Evolutionary conservation across 805 yeast genomes (phyloP).

Genomic region (Zygosaccharomyces kombuchaensis): DNA sequence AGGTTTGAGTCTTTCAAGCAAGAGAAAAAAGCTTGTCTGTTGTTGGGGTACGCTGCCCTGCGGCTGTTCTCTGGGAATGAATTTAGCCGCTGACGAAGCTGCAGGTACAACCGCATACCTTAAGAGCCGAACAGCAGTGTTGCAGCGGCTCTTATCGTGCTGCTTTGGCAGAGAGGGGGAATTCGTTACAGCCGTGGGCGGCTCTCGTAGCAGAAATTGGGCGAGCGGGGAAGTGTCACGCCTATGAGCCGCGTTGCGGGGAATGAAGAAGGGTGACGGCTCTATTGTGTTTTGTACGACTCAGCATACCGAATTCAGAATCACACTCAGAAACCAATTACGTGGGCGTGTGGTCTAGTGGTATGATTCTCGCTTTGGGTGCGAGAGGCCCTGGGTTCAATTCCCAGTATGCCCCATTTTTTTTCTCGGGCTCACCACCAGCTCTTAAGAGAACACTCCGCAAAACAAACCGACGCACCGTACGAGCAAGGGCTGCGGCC

Average conservation of each 20-base stretch:
- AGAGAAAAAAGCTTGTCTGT: neutral
- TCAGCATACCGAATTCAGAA: too few species aligned
- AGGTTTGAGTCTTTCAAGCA: neutral
- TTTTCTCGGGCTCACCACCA: too few species aligned
- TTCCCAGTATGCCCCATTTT: conserved; percentile 41
- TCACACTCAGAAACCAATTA: too few species aligned
- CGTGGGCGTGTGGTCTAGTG: conserved; percentile 34
- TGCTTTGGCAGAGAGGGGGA: too few species aligned
- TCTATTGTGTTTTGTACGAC: too few species aligned
- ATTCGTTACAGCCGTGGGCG: too few species aligned
- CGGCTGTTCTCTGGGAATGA: neutral
- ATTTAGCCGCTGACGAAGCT: neutral
- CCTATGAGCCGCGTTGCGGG: conserved; percentile 1
- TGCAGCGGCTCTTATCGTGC: too few species aligned
- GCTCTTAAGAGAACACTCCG: too few species aligned
- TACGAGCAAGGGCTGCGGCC: too few species aligned
- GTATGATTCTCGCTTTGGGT: conserved; percentile 37
- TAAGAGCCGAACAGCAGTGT: neutral
- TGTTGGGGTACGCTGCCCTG: neutral
- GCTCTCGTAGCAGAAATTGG: too few species aligned
- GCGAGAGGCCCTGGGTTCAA: conserved; percentile 57
- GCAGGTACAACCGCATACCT: too few species aligned
- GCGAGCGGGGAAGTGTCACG: neutral
- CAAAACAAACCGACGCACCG: too few species aligned
- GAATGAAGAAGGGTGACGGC: neutral